phyloP scores from a whole-genome alignment of 2,329 filamentous ascomycete genomes.

The Lojkania enalia region DNA sequence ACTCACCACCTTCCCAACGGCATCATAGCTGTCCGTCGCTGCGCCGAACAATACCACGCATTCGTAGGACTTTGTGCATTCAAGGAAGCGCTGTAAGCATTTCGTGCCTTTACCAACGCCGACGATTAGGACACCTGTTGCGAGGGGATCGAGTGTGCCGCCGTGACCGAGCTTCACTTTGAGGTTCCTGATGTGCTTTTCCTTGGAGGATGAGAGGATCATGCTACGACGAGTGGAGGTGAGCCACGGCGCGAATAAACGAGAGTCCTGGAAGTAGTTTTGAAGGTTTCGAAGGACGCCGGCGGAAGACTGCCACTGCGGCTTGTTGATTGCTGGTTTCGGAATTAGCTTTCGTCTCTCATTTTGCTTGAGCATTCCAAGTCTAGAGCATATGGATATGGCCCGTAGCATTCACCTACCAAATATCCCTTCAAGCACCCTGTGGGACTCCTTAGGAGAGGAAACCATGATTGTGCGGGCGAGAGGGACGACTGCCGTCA shows the following conservation, averaged over 20 bases:
- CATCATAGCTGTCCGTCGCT: conserved; percentile 90
- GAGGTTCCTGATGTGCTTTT: conserved; percentile 53
- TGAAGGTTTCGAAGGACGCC: conserved; percentile 90
- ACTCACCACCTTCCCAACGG: conserved; percentile 78
- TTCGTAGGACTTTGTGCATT: conserved; percentile 93
- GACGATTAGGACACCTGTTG: conserved; percentile 87
- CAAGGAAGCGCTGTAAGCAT: conserved; percentile 73
- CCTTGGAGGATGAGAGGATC: conserved; percentile 61
- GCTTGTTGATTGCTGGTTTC: conserved; percentile 83
- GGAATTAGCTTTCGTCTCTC: not conserved
- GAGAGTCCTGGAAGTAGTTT: conserved; percentile 77
- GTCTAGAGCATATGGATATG: no score
- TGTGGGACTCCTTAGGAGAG: conserved; percentile 36
- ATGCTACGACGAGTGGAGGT: conserved; percentile 61
- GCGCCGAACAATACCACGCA: conserved; percentile 86
- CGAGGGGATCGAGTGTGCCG: conserved; percentile 90
- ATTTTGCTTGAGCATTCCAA: no score
- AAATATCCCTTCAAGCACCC: conserved; percentile 65
- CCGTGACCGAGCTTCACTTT: conserved; percentile 95
- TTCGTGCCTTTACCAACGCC: conserved; percentile 91
- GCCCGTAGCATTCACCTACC: conserved; percentile 53
- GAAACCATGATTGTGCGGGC: conserved; percentile 29
- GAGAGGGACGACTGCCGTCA: conserved; percentile 3
- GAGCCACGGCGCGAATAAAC: conserved; percentile 77
- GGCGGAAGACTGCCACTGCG: conserved; percentile 81